A percentile compares a stretch with the other conserved stretches of the same genome.
These are phyloP conservation scores for Isabelozyma rhagii DNA, from an alignment of 805 yeast species.

Conservation along the genomic window DNA sequence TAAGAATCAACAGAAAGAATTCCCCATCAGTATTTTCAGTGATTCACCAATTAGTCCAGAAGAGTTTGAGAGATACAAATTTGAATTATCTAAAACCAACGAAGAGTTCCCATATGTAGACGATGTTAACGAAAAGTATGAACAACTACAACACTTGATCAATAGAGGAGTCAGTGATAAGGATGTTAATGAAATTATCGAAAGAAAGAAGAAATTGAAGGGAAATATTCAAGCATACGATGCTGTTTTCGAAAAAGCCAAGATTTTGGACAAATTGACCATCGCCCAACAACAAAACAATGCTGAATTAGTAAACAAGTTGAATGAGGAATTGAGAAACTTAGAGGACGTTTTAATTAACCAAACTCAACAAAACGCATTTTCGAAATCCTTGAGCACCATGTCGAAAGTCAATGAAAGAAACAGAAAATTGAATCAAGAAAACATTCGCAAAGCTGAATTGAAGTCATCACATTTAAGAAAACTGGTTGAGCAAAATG, in stretches of 20 bases:
- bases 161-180: slow-evolving; percentile 64
- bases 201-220: slow-evolving; percentile 58
- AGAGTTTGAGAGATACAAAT: slow-evolving; percentile 71
- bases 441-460: slow-evolving; percentile 78
- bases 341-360: slow-evolving; percentile 47
- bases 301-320: slow-evolving; percentile 20
- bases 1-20: slow-evolving; percentile 60
- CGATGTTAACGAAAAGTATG: slow-evolving; percentile 61
- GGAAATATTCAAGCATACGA: slow-evolving; percentile 48
- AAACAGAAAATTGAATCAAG: slow-evolving; percentile 78
- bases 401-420: slow-evolving; percentile 78
- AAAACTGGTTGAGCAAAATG: slow-evolving; percentile 20
- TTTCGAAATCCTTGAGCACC: slow-evolving; percentile 40
- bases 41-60: slow-evolving; percentile 68
- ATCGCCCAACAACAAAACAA: slow-evolving; percentile 66
- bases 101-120: slow-evolving; percentile 59
- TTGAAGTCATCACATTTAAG: slow-evolving; percentile 56
- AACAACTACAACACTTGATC: slow-evolving; percentile 61
- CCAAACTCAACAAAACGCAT: slow-evolving; percentile 31
- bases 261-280: slow-evolving; percentile 67
- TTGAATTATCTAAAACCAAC: slow-evolving; percentile 57
- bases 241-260: slow-evolving; percentile 72
- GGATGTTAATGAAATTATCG: slow-evolving; percentile 76
- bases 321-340: slow-evolving; percentile 36
- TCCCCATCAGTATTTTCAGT: slow-evolving; percentile 76